A percentile compares a stretch with the other conserved stretches of the same genome.
phyloP scores from a whole-genome alignment of 305 asterid genomes.

The Fraxinus latifolia region DNA sequence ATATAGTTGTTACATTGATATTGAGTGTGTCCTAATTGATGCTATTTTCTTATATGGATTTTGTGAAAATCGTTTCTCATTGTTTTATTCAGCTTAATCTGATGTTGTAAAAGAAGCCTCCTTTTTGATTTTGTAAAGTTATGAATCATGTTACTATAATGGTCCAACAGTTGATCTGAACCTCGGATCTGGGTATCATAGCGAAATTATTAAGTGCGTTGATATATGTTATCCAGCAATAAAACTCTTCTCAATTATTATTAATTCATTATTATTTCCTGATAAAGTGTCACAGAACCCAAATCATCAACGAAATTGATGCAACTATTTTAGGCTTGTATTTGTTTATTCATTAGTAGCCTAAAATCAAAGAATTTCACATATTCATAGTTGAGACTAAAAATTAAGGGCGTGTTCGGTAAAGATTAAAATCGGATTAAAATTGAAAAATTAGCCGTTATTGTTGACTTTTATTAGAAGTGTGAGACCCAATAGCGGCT shows the following conservation, averaged over 20 bases:
- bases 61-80: constrained; percentile 1
- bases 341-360: background rate
- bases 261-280: background rate
- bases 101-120: background rate
- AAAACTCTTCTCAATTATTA: background rate
- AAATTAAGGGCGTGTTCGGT: background rate
- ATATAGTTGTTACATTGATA: constrained; percentile 26
- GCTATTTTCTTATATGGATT: constrained; percentile 14
- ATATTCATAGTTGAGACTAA: constrained; percentile 1
- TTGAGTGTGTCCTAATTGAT: constrained; percentile 14
- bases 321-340: constrained; percentile 2
- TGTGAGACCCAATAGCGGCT: too few species aligned
- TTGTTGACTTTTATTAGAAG: too few species aligned
- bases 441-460: too few species aligned
- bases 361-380: background rate
- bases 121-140: background rate
- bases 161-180: constrained; percentile 8
- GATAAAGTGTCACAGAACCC: background rate
- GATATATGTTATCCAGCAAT: background rate
- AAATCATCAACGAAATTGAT: constrained; percentile 9
- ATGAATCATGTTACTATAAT: background rate
- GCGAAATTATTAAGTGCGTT: background rate
- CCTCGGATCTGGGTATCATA: background rate
- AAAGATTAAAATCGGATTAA: too few species aligned
- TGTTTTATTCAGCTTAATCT: constrained; percentile 8